These are phyloP conservation scores for Licmophora abbreviata DNA, from an alignment of 108 stramenopile genomes.

Conservation along the genomic window DNA sequence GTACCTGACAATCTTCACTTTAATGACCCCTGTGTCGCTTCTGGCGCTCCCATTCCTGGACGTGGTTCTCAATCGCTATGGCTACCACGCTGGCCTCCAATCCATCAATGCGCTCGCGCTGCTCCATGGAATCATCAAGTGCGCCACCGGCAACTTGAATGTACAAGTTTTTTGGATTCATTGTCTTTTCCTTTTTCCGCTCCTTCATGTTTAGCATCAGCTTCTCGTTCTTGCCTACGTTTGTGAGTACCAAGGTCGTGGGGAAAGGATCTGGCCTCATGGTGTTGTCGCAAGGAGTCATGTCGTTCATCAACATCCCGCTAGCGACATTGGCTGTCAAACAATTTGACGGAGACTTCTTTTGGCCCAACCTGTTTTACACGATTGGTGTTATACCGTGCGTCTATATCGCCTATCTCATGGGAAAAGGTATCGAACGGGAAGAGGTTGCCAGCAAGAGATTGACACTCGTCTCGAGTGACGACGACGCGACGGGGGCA, in stretches of 20 bases:
- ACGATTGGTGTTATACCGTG: conserved; percentile 14
- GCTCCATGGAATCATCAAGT: conserved; percentile 15
- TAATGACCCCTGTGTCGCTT: conserved; percentile 31
- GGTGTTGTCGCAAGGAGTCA: conserved; percentile 11
- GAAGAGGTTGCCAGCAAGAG: neutral
- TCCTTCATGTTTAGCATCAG: conserved; percentile 27
- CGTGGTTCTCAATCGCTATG: conserved; percentile 9
- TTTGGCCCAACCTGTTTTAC: conserved; percentile 25
- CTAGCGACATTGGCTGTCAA: conserved; percentile 17
- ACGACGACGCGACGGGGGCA: no score
- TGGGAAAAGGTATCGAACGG: conserved; percentile 2
- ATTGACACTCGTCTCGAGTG: no score
- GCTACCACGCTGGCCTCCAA: conserved; percentile 24
- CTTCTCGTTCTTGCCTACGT: conserved; percentile 23
- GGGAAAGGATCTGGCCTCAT: conserved; percentile 26
- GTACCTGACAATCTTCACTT: conserved; percentile 34
- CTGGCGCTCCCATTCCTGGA: conserved; percentile 31
- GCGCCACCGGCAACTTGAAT: conserved; percentile 16
- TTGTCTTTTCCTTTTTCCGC: conserved; percentile 36
- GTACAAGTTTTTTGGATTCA: conserved; percentile 39
- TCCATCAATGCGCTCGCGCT: conserved; percentile 15
- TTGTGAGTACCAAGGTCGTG: conserved; percentile 12
- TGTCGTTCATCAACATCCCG: conserved; percentile 26
- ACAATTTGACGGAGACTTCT: conserved; percentile 28
- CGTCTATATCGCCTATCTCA: conserved; percentile 8